Conservation (phyloP, 352 stramenopile species). For the Phytophthora syringae region DNA sequence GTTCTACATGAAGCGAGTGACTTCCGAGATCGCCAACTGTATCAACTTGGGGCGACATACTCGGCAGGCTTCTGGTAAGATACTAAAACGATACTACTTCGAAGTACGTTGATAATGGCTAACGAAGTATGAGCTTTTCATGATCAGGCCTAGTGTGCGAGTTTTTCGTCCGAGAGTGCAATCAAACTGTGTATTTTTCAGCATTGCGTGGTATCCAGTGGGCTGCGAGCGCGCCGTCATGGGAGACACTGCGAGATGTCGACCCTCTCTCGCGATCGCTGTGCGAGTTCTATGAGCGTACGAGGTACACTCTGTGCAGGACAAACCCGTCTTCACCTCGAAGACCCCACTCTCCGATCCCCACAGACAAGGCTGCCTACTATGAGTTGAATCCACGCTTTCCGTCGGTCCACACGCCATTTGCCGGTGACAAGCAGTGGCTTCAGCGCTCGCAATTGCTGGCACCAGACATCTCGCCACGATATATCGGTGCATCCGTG, state of each 20-base stretch:
- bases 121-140: neutral
- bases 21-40: conserved; percentile 59
- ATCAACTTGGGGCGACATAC: conserved; percentile 48
- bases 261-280: conserved; percentile 52
- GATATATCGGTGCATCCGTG: conserved; percentile 56
- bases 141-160: conserved; percentile 52
- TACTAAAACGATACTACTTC: too few species aligned
- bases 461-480: conserved; percentile 53
- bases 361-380: conserved; percentile 23
- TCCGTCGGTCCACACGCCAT: conserved; percentile 58
- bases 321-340: neutral
- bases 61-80: conserved; percentile 38
- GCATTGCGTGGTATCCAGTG: conserved; percentile 58
- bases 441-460: conserved; percentile 54
- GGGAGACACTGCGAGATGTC: conserved; percentile 40
- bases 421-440: conserved; percentile 56
- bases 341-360: conserved; percentile 1
- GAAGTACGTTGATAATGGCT: neutral
- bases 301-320: neutral
- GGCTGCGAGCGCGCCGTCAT: conserved; percentile 43
- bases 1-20: conserved; percentile 62
- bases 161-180: conserved; percentile 53
- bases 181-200: conserved; percentile 49
- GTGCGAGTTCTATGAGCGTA: conserved; percentile 27
- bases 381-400: conserved; percentile 71